Conservation (phyloP, 2,329 filamentous ascomycete species). For the Colletotrichum chrysophilum region DNA sequence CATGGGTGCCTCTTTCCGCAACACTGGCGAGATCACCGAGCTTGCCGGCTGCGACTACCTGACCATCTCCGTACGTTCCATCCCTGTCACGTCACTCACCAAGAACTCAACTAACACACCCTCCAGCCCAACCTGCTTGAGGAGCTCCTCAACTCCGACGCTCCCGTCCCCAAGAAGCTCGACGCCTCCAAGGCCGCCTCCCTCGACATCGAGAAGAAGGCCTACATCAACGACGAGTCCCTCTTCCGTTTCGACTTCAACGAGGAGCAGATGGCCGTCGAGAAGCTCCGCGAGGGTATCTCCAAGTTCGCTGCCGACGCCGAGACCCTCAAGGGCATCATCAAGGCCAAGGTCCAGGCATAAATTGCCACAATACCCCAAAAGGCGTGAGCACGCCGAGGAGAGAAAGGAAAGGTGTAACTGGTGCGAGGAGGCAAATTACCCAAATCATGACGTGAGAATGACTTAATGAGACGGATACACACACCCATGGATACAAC, state of each 20-base stretch:
- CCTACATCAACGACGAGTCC: constrained; percentile 88
- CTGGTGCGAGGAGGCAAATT: constrained; percentile 9
- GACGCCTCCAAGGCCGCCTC: constrained; percentile 68
- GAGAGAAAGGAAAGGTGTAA: not conserved
- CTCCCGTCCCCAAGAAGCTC: constrained; percentile 90
- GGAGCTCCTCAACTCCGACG: constrained; percentile 86
- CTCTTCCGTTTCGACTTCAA: constrained; percentile 99
- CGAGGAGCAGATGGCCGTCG: constrained; percentile 98
- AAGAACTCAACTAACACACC: not conserved
- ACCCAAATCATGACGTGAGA: constrained; percentile 18
- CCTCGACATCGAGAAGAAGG: constrained; percentile 85
- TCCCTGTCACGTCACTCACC: not conserved
- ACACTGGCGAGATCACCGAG: constrained; percentile 95
- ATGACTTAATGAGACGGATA: constrained; percentile 22
- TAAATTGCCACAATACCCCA: constrained; percentile 31
- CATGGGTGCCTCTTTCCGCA: constrained; percentile 99
- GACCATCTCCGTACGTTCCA: constrained; percentile 82
- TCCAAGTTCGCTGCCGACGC: constrained; percentile 99
- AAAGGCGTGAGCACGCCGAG: not conserved
- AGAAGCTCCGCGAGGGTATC: constrained; percentile 99
- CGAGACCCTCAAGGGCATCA: constrained; percentile 88
- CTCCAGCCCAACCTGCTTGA: constrained; percentile 88
- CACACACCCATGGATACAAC: not conserved
- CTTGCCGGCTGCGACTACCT: constrained; percentile 98
- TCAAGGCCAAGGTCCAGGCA: constrained; percentile 79